Conservation (phyloP, 2,329 filamentous ascomycete species). For the Arthroderma uncinatum region DNA sequence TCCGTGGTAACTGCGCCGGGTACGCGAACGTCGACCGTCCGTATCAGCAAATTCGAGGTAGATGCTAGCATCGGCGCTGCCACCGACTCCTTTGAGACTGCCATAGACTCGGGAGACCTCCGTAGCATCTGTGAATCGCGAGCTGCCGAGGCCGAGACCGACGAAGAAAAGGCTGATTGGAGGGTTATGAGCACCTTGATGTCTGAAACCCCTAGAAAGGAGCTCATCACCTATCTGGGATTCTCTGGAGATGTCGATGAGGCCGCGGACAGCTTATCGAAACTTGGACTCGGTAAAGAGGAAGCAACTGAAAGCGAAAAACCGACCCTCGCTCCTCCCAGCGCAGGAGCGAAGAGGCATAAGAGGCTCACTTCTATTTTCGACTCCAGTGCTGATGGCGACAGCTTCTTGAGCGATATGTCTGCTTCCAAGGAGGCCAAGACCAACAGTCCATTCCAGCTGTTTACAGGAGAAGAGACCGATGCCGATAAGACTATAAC, state of each 20-base stretch:
- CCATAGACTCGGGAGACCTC: conserved; percentile 67
- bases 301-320: conserved; percentile 16
- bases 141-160: conserved; percentile 61
- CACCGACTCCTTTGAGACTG: conserved; percentile 76
- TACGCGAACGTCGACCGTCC: conserved; percentile 61
- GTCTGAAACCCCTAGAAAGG: conserved; percentile 70
- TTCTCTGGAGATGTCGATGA: conserved; percentile 55
- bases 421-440: conserved; percentile 82
- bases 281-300: conserved; percentile 32
- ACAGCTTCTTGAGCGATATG: conserved; percentile 77
- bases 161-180: conserved; percentile 95
- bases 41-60: conserved; percentile 77
- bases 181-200: conserved; percentile 83
- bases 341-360: conserved; percentile 43
- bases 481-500: conserved; percentile 79
- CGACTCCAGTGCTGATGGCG: conserved; percentile 57
- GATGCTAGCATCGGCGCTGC: conserved; percentile 75
- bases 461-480: conserved; percentile 75
- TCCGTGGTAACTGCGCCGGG: conserved; percentile 52
- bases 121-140: conserved; percentile 68
- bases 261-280: conserved; percentile 32
- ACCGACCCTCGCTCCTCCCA: conserved; percentile 29
- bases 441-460: conserved; percentile 86
- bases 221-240: conserved; percentile 82
- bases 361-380: conserved; percentile 68